Conservation (phyloP, 2,329 filamentous ascomycete species). For the Neofusicoccum sp. region DNA sequence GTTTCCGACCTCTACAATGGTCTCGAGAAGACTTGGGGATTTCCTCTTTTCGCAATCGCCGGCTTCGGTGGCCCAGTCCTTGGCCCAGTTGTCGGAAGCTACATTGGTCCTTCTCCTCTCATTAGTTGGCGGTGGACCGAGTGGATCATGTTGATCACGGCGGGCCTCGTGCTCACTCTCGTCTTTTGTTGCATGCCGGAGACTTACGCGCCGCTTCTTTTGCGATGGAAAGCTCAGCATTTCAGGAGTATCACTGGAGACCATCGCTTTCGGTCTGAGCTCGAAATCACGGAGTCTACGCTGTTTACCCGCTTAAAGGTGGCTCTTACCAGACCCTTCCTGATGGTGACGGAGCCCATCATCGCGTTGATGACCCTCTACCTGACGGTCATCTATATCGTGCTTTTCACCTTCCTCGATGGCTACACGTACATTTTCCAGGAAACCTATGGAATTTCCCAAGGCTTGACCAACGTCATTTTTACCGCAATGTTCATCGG, state of each 20-base stretch:
- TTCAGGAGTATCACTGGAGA: conserved; percentile 36
- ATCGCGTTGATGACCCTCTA: conserved; percentile 55
- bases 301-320: conserved; percentile 23
- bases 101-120: conserved; percentile 37
- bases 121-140: conserved; percentile 42
- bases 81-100: conserved; percentile 38
- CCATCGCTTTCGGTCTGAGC: conserved; percentile 42
- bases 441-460: conserved; percentile 50
- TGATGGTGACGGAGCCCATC: conserved; percentile 50
- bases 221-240: conserved; percentile 36
- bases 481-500: conserved; percentile 53
- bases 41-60: conserved; percentile 54
- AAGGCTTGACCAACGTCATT: conserved; percentile 49
- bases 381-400: conserved; percentile 56
- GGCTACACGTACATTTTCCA: conserved; percentile 57
- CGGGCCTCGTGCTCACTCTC: conserved; percentile 29
- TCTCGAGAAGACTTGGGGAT: conserved; percentile 52
- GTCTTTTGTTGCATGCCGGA: conserved; percentile 50
- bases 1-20: conserved; percentile 52
- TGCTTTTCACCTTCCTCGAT: conserved; percentile 57
- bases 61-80: conserved; percentile 45
- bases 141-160: conserved; percentile 42
- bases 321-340: conserved; percentile 24
- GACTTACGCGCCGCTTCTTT: conserved; percentile 48
- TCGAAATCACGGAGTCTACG: conserved; percentile 23